These are phyloP conservation scores for Tetragonia tetragonoides DNA, from an alignment of 148 eudicot species.

Conservation along the genomic window DNA sequence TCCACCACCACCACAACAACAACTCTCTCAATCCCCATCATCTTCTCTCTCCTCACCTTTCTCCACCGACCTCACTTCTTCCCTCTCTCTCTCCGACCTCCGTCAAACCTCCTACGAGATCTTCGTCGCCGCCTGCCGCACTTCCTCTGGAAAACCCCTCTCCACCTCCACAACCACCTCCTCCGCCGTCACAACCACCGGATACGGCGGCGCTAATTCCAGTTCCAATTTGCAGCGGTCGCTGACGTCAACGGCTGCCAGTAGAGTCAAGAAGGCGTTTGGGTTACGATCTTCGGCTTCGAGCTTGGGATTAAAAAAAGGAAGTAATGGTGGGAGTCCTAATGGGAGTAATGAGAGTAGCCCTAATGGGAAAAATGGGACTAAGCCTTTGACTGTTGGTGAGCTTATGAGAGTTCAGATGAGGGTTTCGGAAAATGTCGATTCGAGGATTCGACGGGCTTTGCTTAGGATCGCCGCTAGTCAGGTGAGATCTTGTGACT, in stretches of 20 bases:
- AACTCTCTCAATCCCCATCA: constrained; percentile 22
- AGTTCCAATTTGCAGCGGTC: constrained; percentile 45
- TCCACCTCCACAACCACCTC: constrained; percentile 29
- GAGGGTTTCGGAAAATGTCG: constrained; percentile 68
- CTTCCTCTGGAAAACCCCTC: constrained; percentile 72
- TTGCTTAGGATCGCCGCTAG: constrained; percentile 81
- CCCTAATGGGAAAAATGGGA: constrained; percentile 25
- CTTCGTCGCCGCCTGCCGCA: constrained; percentile 83
- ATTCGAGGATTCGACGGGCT: constrained; percentile 80
- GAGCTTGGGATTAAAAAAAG: constrained; percentile 43
- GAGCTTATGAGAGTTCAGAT: constrained; percentile 91
- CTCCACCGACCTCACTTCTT: constrained; percentile 52
- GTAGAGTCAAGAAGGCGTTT: constrained; percentile 83
- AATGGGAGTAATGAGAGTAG: constrained; percentile 21
- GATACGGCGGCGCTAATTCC: constrained; percentile 17
- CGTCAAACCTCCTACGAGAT: constrained; percentile 82
- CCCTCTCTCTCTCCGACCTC: constrained; percentile 76
- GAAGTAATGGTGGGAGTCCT: constrained; percentile 22
- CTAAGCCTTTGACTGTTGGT: constrained; percentile 66
- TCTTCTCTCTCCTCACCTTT: constrained; percentile 69
- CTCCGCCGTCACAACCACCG: constrained; percentile 25
- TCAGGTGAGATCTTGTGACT: constrained; percentile 45
- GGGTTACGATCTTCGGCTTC: constrained; percentile 65
- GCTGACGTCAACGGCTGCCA: constrained; percentile 72
- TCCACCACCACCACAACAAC: constrained; percentile 37